These are phyloP conservation scores for Bryoerythrophyllum caledonicum DNA, from an alignment of 225 moss, liverwort and hornwort species.

Conservation along the genomic window DNA sequence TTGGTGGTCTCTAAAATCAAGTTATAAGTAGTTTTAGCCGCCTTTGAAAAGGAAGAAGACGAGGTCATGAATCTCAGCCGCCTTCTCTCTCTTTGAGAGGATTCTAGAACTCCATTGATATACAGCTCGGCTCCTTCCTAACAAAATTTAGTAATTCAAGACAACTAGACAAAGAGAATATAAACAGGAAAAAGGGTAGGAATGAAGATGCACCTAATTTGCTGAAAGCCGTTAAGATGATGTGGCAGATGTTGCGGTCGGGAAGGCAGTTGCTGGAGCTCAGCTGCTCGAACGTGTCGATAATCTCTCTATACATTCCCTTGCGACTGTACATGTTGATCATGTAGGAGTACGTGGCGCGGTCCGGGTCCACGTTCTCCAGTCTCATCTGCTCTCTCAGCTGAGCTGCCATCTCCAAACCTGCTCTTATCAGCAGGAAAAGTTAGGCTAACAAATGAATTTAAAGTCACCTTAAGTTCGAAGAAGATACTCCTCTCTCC, in stretches of 20 bases:
- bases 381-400: slow-evolving; percentile 78
- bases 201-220: slow-evolving; percentile 67
- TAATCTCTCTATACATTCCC: slow-evolving; percentile 71
- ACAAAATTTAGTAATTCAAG: too few relatives aligned
- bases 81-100: too few relatives aligned
- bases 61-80: too few relatives aligned
- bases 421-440: slow-evolving; percentile 22
- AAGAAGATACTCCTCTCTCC: too few relatives aligned
- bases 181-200: background rate
- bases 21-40: too few relatives aligned
- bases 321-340: slow-evolving; percentile 87
- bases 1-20: too few relatives aligned
- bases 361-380: slow-evolving; percentile 75
- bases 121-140: too few relatives aligned
- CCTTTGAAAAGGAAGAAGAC: too few relatives aligned
- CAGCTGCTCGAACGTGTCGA: slow-evolving; percentile 75
- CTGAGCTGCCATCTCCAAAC: slow-evolving; percentile 65
- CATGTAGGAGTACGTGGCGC: slow-evolving; percentile 80
- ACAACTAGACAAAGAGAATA: background rate
- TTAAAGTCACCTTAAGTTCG: background rate
- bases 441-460: too few relatives aligned
- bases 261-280: slow-evolving; percentile 58
- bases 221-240: slow-evolving; percentile 79
- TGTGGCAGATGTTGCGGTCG: slow-evolving; percentile 72
- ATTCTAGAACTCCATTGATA: too few relatives aligned